These are phyloP conservation scores for Beverwykella pulmonaria DNA, from an alignment of 495 filamentous ascomycete genomes.

Conservation along the genomic window DNA sequence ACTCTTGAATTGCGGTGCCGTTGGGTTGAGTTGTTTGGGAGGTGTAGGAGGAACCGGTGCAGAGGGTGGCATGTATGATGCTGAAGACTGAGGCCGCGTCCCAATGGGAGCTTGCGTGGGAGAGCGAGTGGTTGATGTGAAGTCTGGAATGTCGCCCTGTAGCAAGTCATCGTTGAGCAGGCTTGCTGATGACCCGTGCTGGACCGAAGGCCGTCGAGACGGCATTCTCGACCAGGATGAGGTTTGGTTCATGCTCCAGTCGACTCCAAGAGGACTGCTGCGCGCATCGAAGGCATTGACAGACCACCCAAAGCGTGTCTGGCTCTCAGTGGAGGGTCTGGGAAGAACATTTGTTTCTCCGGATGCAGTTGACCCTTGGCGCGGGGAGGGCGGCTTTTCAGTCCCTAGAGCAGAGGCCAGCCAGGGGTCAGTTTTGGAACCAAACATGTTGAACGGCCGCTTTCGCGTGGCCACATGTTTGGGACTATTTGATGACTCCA, in stretches of 20 bases:
- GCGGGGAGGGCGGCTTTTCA: slow-evolving; percentile 42
- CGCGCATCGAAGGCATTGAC: slow-evolving; percentile 27
- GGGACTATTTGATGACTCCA: slow-evolving; percentile 32
- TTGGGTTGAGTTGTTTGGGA: slow-evolving; percentile 44
- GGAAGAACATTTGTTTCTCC: slow-evolving; percentile 41
- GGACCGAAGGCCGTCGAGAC: slow-evolving; percentile 45
- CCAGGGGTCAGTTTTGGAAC: slow-evolving; percentile 39
- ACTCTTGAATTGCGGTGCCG: slow-evolving; percentile 46
- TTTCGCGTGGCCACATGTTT: slow-evolving; percentile 37
- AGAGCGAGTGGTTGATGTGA: slow-evolving; percentile 33
- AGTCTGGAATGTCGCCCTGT: slow-evolving; percentile 40
- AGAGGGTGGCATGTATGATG: slow-evolving; percentile 27
- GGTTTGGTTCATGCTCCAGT: slow-evolving; percentile 35
- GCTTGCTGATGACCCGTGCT: slow-evolving; percentile 43
- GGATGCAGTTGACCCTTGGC: slow-evolving; percentile 44
- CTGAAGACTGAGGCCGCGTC: slow-evolving; percentile 42
- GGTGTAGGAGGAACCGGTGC: slow-evolving; percentile 24
- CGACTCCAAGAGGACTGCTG: slow-evolving; percentile 35
- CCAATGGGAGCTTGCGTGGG: slow-evolving; percentile 47
- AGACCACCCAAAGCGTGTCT: slow-evolving; percentile 40
- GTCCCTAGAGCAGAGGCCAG: slow-evolving; percentile 29
- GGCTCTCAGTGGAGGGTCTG: slow-evolving; percentile 43
- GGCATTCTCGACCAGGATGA: slow-evolving; percentile 43
- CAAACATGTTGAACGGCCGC: slow-evolving; percentile 40
- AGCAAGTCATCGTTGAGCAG: slow-evolving; percentile 41